Conservation (phyloP, 257 asterid species). For the Primulina tabacum region DNA sequence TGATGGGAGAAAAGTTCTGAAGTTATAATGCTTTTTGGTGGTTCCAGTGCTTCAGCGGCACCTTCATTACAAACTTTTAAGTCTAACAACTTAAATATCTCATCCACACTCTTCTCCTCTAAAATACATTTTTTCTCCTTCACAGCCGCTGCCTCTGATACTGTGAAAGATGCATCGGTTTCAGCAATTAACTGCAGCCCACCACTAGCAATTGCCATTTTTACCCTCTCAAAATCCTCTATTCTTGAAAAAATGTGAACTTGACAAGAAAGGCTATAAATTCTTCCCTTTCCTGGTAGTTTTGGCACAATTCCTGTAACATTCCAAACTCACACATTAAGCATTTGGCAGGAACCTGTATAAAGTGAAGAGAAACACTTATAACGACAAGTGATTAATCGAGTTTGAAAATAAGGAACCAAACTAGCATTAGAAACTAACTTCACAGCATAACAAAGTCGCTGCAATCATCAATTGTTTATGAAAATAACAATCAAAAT, state of each 20-base stretch:
- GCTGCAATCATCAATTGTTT: neutral
- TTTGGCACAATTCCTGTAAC: slow-evolving; percentile 74
- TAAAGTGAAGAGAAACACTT: neutral
- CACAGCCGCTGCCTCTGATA: slow-evolving; percentile 57
- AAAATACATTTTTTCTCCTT: slow-evolving; percentile 36
- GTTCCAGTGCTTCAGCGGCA: slow-evolving; percentile 53
- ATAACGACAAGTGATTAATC: neutral
- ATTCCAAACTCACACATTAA: slow-evolving; percentile 15
- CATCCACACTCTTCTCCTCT: slow-evolving; percentile 64
- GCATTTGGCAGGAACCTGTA: neutral
- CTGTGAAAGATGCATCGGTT: slow-evolving; percentile 36
- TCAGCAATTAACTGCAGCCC: slow-evolving; percentile 58
- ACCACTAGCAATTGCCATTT: slow-evolving; percentile 38
- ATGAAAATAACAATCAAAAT: neutral
- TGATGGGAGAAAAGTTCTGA: slow-evolving; percentile 71
- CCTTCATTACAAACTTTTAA: slow-evolving; percentile 45
- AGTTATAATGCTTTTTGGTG: slow-evolving; percentile 54
- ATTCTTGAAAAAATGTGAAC: slow-evolving; percentile 66
- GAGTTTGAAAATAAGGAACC: neutral
- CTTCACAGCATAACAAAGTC: neutral
- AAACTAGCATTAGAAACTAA: neutral
- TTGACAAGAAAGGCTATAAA: slow-evolving; percentile 59
- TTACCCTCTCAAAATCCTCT: slow-evolving; percentile 49
- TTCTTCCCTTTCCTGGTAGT: slow-evolving; percentile 38
- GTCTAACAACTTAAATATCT: slow-evolving; percentile 66